phyloP scores from a whole-genome alignment of 2,329 filamentous ascomycete genomes.

The Nothophoma quercina region DNA sequence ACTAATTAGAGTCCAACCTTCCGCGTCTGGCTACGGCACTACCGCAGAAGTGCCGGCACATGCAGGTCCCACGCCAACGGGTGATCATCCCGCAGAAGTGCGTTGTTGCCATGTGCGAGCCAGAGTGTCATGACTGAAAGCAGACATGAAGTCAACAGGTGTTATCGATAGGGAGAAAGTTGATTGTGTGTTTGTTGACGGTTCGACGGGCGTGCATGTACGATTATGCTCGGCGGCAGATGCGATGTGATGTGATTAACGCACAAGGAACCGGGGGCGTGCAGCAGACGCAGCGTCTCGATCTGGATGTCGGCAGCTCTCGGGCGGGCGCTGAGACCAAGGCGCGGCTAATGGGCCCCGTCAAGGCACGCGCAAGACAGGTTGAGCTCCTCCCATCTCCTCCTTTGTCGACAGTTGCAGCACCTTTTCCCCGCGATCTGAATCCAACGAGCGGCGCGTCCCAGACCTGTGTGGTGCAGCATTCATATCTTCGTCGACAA shows the following conservation, averaged over 20 bases:
- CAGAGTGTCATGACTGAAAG: not conserved
- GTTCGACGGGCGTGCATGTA: not conserved
- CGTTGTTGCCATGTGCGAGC: constrained; percentile 1
- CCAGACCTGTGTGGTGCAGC: constrained; percentile 2
- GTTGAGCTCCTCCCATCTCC: not conserved
- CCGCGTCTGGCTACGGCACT: not conserved
- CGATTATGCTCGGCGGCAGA: not conserved
- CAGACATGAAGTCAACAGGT: not conserved
- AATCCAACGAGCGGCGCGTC: constrained; percentile 1
- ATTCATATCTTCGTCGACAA: not conserved
- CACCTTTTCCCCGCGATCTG: not conserved
- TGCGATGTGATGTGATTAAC: not conserved
- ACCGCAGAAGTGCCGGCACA: not conserved
- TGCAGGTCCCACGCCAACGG: constrained; percentile 14
- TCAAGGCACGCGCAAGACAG: constrained; percentile 14
- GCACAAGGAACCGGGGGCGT: too few species aligned
- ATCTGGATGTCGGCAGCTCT: constrained; percentile 3
- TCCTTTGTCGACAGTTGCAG: constrained; percentile 5
- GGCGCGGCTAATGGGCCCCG: constrained; percentile 4
- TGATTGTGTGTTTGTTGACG: not conserved
- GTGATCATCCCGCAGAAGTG: constrained; percentile 9
- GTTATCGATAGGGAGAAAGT: constrained; percentile 7
- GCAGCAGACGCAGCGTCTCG: constrained; percentile 3
- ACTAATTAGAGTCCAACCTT: too few species aligned
- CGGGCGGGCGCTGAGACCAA: not conserved